These are phyloP conservation scores for Limonomyces culmigenus DNA, from an alignment of 1,284 basidiomycete genomes.

Conservation along the genomic window DNA sequence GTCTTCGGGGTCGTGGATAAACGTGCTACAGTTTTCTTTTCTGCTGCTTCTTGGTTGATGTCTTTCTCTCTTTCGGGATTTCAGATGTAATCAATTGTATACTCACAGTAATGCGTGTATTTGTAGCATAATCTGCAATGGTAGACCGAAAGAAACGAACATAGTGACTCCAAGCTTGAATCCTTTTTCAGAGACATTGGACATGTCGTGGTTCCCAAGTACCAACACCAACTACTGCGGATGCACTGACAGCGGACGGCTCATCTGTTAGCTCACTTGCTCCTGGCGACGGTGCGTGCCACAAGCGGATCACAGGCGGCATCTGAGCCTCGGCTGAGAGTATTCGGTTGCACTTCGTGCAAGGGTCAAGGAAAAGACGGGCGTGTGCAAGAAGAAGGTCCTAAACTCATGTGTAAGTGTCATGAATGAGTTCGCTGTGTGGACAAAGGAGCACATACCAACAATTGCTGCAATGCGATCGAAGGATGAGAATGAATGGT, in stretches of 20 bases:
- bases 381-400: constrained; percentile 34
- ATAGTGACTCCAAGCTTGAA: too few species aligned
- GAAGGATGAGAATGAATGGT: constrained; percentile 36
- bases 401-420: too few species aligned
- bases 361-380: constrained; percentile 40
- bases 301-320: constrained; percentile 48
- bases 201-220: constrained; percentile 22
- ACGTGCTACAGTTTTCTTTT: constrained; percentile 11
- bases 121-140: background rate
- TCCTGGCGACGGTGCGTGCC: constrained; percentile 16
- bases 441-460: constrained; percentile 19
- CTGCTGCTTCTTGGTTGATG: background rate
- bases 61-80: constrained; percentile 2
- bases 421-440: constrained; percentile 3
- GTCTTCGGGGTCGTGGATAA: constrained; percentile 46
- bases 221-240: too few species aligned
- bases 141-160: too few species aligned
- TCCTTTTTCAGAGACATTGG: background rate
- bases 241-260: too few species aligned
- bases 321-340: constrained; percentile 50
- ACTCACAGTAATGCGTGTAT: too few species aligned
- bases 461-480: constrained; percentile 29
- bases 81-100: background rate
- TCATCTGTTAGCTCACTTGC: constrained; percentile 3
- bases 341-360: constrained; percentile 39